Evolutionary conservation across 1,284 basidiomycete genomes (phyloP).

Genomic region (Neotropicomus parvogracilis): DNA sequence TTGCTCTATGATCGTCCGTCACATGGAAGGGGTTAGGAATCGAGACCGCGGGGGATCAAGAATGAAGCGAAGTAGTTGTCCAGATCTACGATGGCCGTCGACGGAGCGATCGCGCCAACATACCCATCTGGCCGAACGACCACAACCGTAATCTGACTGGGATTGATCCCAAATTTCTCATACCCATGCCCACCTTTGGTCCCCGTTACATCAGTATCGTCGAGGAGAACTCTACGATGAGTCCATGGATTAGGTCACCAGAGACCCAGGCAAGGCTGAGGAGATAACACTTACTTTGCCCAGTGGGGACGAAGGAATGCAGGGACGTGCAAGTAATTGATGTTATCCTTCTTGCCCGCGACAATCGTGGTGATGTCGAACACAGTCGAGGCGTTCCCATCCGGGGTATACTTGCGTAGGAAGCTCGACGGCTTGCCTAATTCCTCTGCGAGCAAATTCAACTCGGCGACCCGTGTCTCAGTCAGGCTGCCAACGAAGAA

Average conservation of each 20-base stretch:
- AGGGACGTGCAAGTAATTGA: conserved; percentile 21
- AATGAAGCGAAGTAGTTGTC: conserved; percentile 40
- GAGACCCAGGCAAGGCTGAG: neutral
- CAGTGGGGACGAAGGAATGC: conserved; percentile 2
- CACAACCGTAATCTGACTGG: conserved; percentile 44
- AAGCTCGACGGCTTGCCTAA: conserved; percentile 39
- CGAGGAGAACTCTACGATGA: conserved; percentile 14
- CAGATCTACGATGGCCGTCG: conserved; percentile 27
- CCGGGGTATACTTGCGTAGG: conserved; percentile 34
- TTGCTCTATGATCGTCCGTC: neutral
- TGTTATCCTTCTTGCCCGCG: conserved; percentile 43
- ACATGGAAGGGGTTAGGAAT: neutral
- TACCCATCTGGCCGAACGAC: conserved; percentile 16
- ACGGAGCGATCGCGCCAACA: conserved; percentile 9
- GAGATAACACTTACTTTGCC: neutral
- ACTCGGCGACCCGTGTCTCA: conserved; percentile 37
- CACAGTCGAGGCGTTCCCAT: conserved; percentile 28
- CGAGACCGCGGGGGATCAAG: conserved; percentile 13
- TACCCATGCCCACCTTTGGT: conserved; percentile 42
- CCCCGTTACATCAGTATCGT: conserved; percentile 36
- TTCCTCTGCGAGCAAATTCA: conserved; percentile 44
- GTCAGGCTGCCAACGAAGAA: conserved; percentile 59
- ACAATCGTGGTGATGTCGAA: conserved; percentile 57
- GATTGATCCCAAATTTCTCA: conserved; percentile 45
- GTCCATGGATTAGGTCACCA: neutral